A percentile compares a stretch with the other conserved stretches of the same genome.
These are phyloP conservation scores for Suhomyces chickasaworum DNA, from an alignment of 1,139 yeast genomes.

Conservation along the genomic window DNA sequence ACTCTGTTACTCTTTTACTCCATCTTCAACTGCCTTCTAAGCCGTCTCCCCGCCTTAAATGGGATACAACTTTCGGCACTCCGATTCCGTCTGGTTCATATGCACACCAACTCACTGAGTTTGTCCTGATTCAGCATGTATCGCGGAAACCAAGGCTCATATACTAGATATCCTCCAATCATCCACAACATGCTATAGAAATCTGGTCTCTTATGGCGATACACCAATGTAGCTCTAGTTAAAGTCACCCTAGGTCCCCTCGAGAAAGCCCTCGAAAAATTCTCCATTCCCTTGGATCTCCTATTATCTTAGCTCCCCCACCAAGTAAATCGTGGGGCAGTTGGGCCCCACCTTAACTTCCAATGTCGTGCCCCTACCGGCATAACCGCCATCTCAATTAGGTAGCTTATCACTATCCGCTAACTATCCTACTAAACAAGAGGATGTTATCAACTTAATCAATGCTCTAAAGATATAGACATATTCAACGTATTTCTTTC, in stretches of 20 bases:
- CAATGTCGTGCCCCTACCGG: constrained; percentile 5
- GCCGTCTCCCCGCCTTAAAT: neutral
- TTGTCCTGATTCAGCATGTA: neutral
- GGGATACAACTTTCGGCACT: neutral
- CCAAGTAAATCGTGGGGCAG: neutral
- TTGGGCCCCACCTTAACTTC: neutral
- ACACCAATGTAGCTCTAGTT: no score
- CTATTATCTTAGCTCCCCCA: no score
- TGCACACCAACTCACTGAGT: neutral
- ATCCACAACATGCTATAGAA: neutral
- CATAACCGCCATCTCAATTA: constrained; percentile 6
- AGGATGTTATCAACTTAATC: neutral
- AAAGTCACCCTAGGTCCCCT: no score
- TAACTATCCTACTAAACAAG: neutral
- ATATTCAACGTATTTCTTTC: neutral
- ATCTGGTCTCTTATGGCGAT: neutral
- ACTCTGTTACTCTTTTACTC: no score
- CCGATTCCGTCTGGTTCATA: neutral
- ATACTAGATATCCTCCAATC: neutral
- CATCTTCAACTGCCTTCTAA: neutral
- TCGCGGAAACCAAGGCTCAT: neutral
- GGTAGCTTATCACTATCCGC: constrained; percentile 9
- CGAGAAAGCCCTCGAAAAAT: neutral
- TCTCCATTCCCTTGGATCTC: no score
- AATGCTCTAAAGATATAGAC: neutral